Percentiles rank a stretch among this genome's conserved stretches.
Conservation (phyloP, 2,329 filamentous ascomycete species). For the Blastomyces gilchristii region DNA sequence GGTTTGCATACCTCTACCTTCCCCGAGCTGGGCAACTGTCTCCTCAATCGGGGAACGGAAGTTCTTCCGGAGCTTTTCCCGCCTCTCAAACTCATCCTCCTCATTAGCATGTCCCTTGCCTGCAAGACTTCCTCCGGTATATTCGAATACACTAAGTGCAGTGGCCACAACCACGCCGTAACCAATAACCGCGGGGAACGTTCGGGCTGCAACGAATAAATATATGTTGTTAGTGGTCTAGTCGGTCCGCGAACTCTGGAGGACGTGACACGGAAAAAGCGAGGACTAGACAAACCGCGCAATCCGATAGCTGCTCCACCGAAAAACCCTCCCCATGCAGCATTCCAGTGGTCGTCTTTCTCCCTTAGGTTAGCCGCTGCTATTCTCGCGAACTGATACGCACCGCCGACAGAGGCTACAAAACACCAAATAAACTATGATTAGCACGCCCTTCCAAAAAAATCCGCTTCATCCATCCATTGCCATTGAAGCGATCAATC, state of each 20-base stretch:
- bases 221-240: neutral
- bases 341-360: slow-evolving; percentile 70
- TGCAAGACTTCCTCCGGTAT: slow-evolving; percentile 52
- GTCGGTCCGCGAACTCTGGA: slow-evolving; percentile 12
- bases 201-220: slow-evolving; percentile 41
- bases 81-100: slow-evolving; percentile 64
- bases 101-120: slow-evolving; percentile 47
- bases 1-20: slow-evolving; percentile 63
- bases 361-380: slow-evolving; percentile 76
- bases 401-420: slow-evolving; percentile 59
- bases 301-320: slow-evolving; percentile 64
- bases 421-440: slow-evolving; percentile 1
- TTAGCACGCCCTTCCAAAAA: neutral
- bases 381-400: slow-evolving; percentile 66
- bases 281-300: slow-evolving; percentile 45
- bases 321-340: slow-evolving; percentile 64
- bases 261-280: slow-evolving; percentile 17
- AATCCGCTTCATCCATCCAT: neutral
- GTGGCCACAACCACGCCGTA: slow-evolving; percentile 52
- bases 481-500: slow-evolving; percentile 16
- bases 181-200: slow-evolving; percentile 60
- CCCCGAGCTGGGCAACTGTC: slow-evolving; percentile 70
- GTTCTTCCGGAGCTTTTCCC: slow-evolving; percentile 62
- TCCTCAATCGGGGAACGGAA: slow-evolving; percentile 66
- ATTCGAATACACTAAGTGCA: slow-evolving; percentile 55